Evolutionary conservation across 306 rosid genomes (phyloP).

Genomic region (Dalbergia cultrata): DNA sequence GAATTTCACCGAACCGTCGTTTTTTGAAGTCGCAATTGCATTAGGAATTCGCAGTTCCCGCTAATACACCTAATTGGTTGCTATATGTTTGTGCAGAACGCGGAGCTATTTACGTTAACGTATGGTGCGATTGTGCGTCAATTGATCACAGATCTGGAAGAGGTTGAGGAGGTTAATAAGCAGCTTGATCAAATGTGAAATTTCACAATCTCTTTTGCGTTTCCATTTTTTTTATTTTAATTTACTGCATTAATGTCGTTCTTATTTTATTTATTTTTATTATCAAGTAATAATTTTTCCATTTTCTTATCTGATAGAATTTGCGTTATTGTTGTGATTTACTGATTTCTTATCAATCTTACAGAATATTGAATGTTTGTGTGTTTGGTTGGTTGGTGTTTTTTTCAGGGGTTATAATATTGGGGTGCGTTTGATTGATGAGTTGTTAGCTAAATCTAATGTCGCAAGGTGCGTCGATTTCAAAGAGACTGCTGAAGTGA

Average conservation of each 20-base stretch:
- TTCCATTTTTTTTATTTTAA: background rate
- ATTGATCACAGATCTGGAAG: slow-evolving; percentile 97
- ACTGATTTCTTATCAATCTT: background rate
- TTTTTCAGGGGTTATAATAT: slow-evolving; percentile 91
- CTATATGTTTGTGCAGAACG: slow-evolving; percentile 66
- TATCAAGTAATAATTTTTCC: background rate
- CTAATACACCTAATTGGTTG: background rate
- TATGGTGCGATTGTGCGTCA: slow-evolving; percentile 98
- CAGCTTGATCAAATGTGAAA: slow-evolving; percentile 94
- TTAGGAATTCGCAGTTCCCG: background rate
- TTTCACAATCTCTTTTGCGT: background rate
- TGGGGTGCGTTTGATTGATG: slow-evolving; percentile 92
- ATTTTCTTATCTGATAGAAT: background rate
- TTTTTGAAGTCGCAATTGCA: background rate
- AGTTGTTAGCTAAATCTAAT: slow-evolving; percentile 97
- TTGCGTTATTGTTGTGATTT: background rate
- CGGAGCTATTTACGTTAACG: slow-evolving; percentile 93
- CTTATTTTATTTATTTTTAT: background rate
- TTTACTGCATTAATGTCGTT: background rate
- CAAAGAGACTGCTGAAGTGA: slow-evolving; percentile 93
- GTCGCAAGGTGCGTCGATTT: slow-evolving; percentile 93
- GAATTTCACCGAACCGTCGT: background rate
- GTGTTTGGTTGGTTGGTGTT: slow-evolving; percentile 11
- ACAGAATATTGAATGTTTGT: background rate
- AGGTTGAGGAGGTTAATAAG: slow-evolving; percentile 97